Conservation (phyloP, 148 eudicot species). For the Rhododendron vialii region DNA sequence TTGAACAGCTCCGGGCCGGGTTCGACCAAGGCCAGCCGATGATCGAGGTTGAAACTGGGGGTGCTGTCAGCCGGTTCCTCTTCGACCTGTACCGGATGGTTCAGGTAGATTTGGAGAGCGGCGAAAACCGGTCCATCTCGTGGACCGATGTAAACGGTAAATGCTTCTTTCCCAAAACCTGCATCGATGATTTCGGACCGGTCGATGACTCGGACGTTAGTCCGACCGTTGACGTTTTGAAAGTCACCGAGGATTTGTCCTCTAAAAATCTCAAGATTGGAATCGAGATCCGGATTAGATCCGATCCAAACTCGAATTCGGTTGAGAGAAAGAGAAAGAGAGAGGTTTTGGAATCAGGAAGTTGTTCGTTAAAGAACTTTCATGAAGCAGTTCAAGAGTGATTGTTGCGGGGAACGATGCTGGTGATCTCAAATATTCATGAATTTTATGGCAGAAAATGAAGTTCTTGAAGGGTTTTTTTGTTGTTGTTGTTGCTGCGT, state of each 20-base stretch:
- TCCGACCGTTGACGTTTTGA: not conserved
- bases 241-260: not conserved
- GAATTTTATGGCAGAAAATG: constrained; percentile 30
- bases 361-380: constrained; percentile 17
- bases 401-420: constrained; percentile 44
- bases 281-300: constrained; percentile 24
- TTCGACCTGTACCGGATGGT: constrained; percentile 17
- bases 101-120: constrained; percentile 14
- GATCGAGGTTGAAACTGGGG: constrained; percentile 1
- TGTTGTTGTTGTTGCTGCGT: not conserved
- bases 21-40: constrained; percentile 29
- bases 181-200: constrained; percentile 16
- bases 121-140: constrained; percentile 42
- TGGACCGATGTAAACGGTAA: constrained; percentile 48
- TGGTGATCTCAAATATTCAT: constrained; percentile 33
- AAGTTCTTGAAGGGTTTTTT: constrained; percentile 5
- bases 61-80: not conserved
- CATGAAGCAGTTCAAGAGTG: constrained; percentile 27
- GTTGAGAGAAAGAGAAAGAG: constrained; percentile 18
- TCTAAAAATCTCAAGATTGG: constrained; percentile 11
- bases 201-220: not conserved
- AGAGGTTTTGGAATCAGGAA: constrained; percentile 1
- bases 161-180: constrained; percentile 45
- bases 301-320: not conserved
- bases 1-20: constrained; percentile 19